Conservation (phyloP, 805 yeast species). For the Hanseniaspora occidentalis region DNA sequence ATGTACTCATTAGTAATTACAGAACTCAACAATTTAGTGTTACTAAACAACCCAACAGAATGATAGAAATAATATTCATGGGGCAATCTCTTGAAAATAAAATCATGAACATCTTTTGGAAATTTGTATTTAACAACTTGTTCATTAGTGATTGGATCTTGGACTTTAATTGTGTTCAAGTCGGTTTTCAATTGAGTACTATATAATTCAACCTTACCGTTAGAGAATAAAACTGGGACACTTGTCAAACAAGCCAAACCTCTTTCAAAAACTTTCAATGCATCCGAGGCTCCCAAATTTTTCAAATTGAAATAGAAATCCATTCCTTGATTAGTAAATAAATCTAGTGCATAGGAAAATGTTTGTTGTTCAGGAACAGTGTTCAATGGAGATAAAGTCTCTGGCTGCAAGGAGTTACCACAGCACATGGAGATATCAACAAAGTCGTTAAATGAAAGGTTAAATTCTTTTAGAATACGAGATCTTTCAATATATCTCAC, state of each 20-base stretch:
- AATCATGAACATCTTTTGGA: slow-evolving; percentile 73
- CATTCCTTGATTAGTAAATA: slow-evolving; percentile 30
- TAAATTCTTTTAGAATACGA: slow-evolving; percentile 47
- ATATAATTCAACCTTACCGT: slow-evolving; percentile 57
- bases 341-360: slow-evolving; percentile 28
- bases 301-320: slow-evolving; percentile 35
- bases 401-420: slow-evolving; percentile 67
- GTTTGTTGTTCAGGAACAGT: slow-evolving; percentile 20
- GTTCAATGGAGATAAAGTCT: slow-evolving; percentile 38
- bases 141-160: slow-evolving; percentile 3
- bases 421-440: slow-evolving; percentile 64
- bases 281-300: slow-evolving; percentile 29
- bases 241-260: slow-evolving; percentile 58
- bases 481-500: slow-evolving; percentile 54
- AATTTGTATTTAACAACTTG: slow-evolving; percentile 15
- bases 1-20: slow-evolving; percentile 50
- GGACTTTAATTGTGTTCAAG: background rate
- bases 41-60: slow-evolving; percentile 55
- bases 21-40: slow-evolving; percentile 47
- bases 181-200: slow-evolving; percentile 4
- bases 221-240: slow-evolving; percentile 58
- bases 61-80: slow-evolving; percentile 75
- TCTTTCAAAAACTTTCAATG: slow-evolving; percentile 40
- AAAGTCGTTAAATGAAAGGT: slow-evolving; percentile 51
- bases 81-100: slow-evolving; percentile 75